Percentiles rank a stretch among this genome's conserved stretches.
These are phyloP conservation scores for Kalmanozyma brasiliensis DNA, from an alignment of 1,284 basidiomycete species.

Conservation along the genomic window DNA sequence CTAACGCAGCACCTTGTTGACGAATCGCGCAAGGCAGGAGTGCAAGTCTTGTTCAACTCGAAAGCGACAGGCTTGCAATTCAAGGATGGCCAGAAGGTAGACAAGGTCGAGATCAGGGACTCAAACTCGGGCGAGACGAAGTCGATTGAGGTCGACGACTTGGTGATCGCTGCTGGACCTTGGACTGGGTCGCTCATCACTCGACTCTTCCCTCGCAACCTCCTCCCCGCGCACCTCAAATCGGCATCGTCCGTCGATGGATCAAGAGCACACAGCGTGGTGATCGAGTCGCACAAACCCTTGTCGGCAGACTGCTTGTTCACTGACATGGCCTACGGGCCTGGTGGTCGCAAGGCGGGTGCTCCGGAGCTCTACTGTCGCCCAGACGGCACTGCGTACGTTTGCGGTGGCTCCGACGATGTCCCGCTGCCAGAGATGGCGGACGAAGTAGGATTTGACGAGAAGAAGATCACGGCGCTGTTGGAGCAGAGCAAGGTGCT, in stretches of 20 bases:
- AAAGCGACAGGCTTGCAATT: conserved; percentile 55
- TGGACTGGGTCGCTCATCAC: conserved; percentile 79
- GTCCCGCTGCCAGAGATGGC: conserved; percentile 67
- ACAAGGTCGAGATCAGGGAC: conserved; percentile 32
- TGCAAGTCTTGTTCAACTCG: conserved; percentile 68
- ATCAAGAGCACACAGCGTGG: conserved; percentile 71
- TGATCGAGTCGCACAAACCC: conserved; percentile 64
- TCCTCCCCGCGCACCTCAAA: conserved; percentile 63
- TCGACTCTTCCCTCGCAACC: conserved; percentile 70
- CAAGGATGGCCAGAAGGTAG: conserved; percentile 29
- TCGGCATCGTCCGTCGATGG: conserved; percentile 67
- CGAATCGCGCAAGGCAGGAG: conserved; percentile 69
- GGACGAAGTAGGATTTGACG: conserved; percentile 60
- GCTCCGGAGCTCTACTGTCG: conserved; percentile 64
- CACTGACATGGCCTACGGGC: conserved; percentile 70
- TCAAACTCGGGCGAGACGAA: conserved; percentile 16
- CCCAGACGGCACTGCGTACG: conserved; percentile 68
- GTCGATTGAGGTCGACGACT: conserved; percentile 22
- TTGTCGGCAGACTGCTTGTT: conserved; percentile 71
- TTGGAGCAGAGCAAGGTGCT: conserved; percentile 70
- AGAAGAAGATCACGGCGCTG: conserved; percentile 68
- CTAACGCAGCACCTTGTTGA: conserved; percentile 82
- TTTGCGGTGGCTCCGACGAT: conserved; percentile 69
- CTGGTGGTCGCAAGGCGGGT: conserved; percentile 34
- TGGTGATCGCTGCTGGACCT: conserved; percentile 71